Evolutionary conservation across 148 eudicot species (phyloP).

Genomic region (Linanthus parryae): DNA sequence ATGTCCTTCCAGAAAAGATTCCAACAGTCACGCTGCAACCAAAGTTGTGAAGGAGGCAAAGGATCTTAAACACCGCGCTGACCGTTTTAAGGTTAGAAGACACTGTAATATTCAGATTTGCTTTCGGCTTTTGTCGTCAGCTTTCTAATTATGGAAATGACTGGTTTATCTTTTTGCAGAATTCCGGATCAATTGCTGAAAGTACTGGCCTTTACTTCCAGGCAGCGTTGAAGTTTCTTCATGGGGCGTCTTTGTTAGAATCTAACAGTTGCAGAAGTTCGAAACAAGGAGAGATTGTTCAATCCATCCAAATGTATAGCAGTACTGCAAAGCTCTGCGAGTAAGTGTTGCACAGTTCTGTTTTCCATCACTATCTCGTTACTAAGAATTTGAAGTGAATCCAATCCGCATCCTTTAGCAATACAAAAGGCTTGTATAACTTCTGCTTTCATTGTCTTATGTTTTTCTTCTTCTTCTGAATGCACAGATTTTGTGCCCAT

Average conservation of each 20-base stretch:
- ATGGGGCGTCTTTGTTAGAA: slow-evolving; percentile 83
- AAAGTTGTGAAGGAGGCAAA: slow-evolving; percentile 81
- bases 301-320: slow-evolving; percentile 66
- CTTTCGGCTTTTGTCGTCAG: background rate
- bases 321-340: slow-evolving; percentile 88
- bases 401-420: too few relatives aligned
- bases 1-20: slow-evolving; percentile 66
- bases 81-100: slow-evolving; percentile 70
- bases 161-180: slow-evolving; percentile 36
- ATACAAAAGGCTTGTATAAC: too few relatives aligned
- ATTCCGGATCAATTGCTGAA: slow-evolving; percentile 50
- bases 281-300: slow-evolving; percentile 55
- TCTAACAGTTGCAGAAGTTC: slow-evolving; percentile 54
- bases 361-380: too few relatives aligned
- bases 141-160: slow-evolving; percentile 9
- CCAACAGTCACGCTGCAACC: slow-evolving; percentile 61
- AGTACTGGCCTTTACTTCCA: slow-evolving; percentile 67
- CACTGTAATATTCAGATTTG: background rate
- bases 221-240: slow-evolving; percentile 87
- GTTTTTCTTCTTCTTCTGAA: slow-evolving; percentile 3
- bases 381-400: too few relatives aligned
- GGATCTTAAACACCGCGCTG: slow-evolving; percentile 90
- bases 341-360: slow-evolving; percentile 65
- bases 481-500: slow-evolving; percentile 73
- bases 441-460: too few relatives aligned